A percentile compares a stretch with the other conserved stretches of the same genome.
Conservation (phyloP, 805 yeast species). For the Candida nitratophila region DNA sequence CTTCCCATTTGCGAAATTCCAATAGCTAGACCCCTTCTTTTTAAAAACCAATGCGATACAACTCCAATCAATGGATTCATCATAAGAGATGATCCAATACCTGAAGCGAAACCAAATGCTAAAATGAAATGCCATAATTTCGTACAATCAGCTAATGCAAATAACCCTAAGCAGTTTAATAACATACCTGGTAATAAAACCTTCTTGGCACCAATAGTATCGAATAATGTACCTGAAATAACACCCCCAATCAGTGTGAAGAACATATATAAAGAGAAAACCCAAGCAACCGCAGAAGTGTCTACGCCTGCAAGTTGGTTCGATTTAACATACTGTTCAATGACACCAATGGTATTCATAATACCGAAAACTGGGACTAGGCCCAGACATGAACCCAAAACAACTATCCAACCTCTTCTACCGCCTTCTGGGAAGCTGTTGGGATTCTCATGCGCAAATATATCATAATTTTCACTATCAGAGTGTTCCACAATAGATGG, state of each 20-base stretch:
- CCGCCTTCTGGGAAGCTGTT: slow-evolving; percentile 56
- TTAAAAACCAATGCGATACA: slow-evolving; percentile 59
- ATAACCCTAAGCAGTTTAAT: slow-evolving; percentile 42
- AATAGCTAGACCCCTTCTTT: slow-evolving; percentile 50
- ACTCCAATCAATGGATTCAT: slow-evolving; percentile 57
- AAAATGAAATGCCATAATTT: slow-evolving; percentile 54
- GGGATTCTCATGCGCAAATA: slow-evolving; percentile 16
- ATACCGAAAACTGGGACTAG: slow-evolving; percentile 49
- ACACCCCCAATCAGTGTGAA: slow-evolving; percentile 36
- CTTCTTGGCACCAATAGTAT: slow-evolving; percentile 45
- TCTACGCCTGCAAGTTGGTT: slow-evolving; percentile 42
- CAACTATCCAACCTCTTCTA: slow-evolving; percentile 44
- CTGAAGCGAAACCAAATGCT: slow-evolving; percentile 49
- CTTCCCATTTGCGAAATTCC: slow-evolving; percentile 45
- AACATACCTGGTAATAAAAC: slow-evolving; percentile 39
- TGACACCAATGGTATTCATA: slow-evolving; percentile 53
- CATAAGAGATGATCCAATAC: slow-evolving; percentile 53
- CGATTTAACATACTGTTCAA: slow-evolving; percentile 50
- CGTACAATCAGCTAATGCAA: slow-evolving; percentile 50
- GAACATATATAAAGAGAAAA: slow-evolving; percentile 52
- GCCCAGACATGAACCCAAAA: slow-evolving; percentile 53
- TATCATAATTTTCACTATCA: background rate
- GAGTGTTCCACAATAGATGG: background rate
- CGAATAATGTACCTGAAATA: slow-evolving; percentile 46
- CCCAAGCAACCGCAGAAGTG: slow-evolving; percentile 55